Percentiles rank a stretch among this genome's conserved stretches.
These are phyloP conservation scores for Cyclostephanos tholiformis DNA, from an alignment of 108 stramenopile species.

Conservation along the genomic window DNA sequence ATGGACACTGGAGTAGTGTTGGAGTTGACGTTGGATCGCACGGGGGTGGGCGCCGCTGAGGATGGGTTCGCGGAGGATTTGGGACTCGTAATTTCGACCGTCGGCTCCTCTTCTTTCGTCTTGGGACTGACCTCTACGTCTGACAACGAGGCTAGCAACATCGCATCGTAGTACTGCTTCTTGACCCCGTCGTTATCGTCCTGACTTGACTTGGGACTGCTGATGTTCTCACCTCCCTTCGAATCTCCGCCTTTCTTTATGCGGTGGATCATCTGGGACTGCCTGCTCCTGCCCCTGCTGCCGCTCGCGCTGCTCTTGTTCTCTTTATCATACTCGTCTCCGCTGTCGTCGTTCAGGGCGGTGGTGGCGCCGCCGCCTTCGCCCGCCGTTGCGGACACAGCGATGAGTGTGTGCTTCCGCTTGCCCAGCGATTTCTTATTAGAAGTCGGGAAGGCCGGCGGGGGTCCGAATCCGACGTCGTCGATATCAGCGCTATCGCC, in stretches of 20 bases:
- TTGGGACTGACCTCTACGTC: constrained; percentile 24
- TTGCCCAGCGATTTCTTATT: constrained; percentile 17
- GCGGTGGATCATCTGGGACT: constrained; percentile 33
- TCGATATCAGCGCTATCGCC: background rate
- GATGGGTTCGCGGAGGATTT: background rate
- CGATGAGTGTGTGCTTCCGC: constrained; percentile 22
- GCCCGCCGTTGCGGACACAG: constrained; percentile 19
- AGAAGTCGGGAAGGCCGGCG: constrained; percentile 31
- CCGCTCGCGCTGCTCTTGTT: background rate
- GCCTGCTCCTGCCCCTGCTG: background rate
- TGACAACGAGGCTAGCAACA: constrained; percentile 37
- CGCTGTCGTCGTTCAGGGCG: background rate
- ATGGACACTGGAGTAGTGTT: background rate
- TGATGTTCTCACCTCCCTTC: background rate
- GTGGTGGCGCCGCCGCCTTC: no score
- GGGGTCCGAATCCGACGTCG: constrained; percentile 31
- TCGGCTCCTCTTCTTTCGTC: background rate
- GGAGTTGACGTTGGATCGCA: constrained; percentile 35
- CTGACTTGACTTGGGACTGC: constrained; percentile 4
- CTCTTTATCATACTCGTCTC: background rate
- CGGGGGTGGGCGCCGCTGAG: constrained; percentile 24
- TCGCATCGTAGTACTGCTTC: constrained; percentile 37
- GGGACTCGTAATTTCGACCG: background rate
- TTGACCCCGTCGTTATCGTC: constrained; percentile 13
- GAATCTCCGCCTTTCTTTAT: constrained; percentile 6